Evolutionary conservation across 2,329 filamentous ascomycete species (phyloP).

Genomic region (Xylaria hypoxylon): DNA sequence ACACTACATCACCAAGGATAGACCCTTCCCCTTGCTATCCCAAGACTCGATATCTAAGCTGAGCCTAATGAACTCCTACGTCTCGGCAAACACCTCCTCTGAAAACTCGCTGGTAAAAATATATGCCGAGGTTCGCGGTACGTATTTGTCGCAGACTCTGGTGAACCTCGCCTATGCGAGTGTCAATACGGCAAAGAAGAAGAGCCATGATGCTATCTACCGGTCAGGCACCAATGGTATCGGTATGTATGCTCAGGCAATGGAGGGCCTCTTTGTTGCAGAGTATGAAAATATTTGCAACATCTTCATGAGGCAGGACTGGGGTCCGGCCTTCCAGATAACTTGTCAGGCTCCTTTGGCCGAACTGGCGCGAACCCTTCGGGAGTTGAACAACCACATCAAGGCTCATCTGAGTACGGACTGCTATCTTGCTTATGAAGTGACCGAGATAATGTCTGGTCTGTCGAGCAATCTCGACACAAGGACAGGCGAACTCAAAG

Average conservation of each 20-base stretch:
- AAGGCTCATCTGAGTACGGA: constrained; percentile 87
- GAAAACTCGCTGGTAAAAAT: constrained; percentile 82
- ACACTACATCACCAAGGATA: constrained; percentile 91
- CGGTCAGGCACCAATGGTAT: constrained; percentile 91
- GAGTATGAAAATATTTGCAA: constrained; percentile 93
- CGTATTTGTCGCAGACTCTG: constrained; percentile 84
- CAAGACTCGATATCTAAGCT: constrained; percentile 81
- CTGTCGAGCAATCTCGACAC: constrained; percentile 83
- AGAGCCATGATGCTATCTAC: constrained; percentile 85
- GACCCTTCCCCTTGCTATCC: constrained; percentile 82
- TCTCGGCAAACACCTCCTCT: constrained; percentile 69
- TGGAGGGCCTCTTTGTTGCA: constrained; percentile 87
- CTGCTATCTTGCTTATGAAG: constrained; percentile 94
- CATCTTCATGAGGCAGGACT: constrained; percentile 88
- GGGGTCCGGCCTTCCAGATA: constrained; percentile 80
- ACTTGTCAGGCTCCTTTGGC: constrained; percentile 82
- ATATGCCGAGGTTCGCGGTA: constrained; percentile 86
- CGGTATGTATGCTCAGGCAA: constrained; percentile 84
- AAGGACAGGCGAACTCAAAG: constrained; percentile 86
- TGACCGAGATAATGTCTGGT: constrained; percentile 87
- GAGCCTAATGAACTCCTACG: constrained; percentile 80
- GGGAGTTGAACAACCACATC: constrained; percentile 91
- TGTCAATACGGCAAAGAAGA: constrained; percentile 83
- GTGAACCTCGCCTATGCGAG: constrained; percentile 90
- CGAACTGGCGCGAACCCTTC: constrained; percentile 85